A percentile compares a stretch with the other conserved stretches of the same genome.
Conservation (phyloP, 2,329 filamentous ascomycete genomes). For the Fusarium sterilihyphosum region DNA sequence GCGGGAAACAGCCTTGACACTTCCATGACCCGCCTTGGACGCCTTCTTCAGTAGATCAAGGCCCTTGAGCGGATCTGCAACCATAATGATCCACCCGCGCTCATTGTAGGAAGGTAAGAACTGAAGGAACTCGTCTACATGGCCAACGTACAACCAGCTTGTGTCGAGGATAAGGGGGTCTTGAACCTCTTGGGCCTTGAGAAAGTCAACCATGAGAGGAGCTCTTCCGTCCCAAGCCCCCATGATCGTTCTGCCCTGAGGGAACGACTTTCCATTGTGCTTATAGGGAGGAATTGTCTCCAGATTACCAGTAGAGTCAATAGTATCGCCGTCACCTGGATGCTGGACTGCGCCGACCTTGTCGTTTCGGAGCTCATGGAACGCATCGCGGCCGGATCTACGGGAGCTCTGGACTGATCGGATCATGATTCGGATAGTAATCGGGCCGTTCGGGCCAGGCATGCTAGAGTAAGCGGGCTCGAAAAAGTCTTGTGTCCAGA, state of each 20-base stretch:
- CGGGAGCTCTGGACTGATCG: conserved; percentile 44
- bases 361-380: conserved; percentile 42
- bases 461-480: conserved; percentile 53
- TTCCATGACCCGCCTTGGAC: conserved; percentile 22
- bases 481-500: conserved; percentile 53
- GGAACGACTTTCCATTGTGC: conserved; percentile 30
- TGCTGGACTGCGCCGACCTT: conserved; percentile 47
- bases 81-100: conserved; percentile 40
- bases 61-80: conserved; percentile 36
- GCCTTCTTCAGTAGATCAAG: conserved; percentile 35
- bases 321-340: conserved; percentile 14
- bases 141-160: conserved; percentile 41
- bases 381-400: conserved; percentile 45
- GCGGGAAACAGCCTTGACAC: conserved; percentile 25
- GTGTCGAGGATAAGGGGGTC: conserved; percentile 48
- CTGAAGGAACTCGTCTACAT: conserved; percentile 46
- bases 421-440: conserved; percentile 47
- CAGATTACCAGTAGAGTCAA: conserved; percentile 46
- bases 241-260: conserved; percentile 34
- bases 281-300: conserved; percentile 51
- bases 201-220: conserved; percentile 41
- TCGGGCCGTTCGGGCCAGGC: conserved; percentile 48
- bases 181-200: conserved; percentile 50
- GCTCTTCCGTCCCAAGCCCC: conserved; percentile 18
- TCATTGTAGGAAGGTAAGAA: conserved; percentile 41